These are phyloP conservation scores for Fusarium euwallaceae DNA, from an alignment of 2,329 filamentous ascomycete genomes.

Conservation along the genomic window DNA sequence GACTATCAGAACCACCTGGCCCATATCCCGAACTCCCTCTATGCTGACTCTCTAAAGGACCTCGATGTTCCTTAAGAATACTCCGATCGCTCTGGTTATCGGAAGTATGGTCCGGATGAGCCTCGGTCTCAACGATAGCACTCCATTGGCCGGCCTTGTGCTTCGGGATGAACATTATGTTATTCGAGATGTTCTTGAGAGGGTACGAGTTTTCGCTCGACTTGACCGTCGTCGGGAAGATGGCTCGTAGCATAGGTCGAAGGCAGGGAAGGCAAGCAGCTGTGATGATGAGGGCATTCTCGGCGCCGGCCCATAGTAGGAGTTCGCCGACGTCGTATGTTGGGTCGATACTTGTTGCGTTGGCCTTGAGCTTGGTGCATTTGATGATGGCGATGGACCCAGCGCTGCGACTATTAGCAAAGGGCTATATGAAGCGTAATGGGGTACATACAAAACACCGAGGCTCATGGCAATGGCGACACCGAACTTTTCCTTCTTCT, in stretches of 20 bases:
- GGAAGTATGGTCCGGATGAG: conserved; percentile 7
- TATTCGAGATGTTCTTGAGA: conserved; percentile 28
- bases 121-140: conserved; percentile 29
- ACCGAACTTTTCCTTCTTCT: conserved; percentile 37
- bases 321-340: conserved; percentile 35
- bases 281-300: conserved; percentile 34
- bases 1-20: not conserved
- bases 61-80: conserved; percentile 25
- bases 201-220: conserved; percentile 32
- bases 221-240: conserved; percentile 27
- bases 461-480: conserved; percentile 35
- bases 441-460: conserved; percentile 24
- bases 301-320: conserved; percentile 27
- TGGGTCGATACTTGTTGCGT: conserved; percentile 29
- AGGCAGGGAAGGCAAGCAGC: conserved; percentile 31
- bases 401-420: not conserved
- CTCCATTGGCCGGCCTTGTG: conserved; percentile 36
- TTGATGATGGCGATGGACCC: conserved; percentile 35
- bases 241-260: conserved; percentile 19
- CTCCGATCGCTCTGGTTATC: conserved; percentile 36
- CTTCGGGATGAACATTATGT: conserved; percentile 37
- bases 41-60: not conserved
- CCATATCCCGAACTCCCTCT: not conserved
- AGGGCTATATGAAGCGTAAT: no score
- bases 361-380: conserved; percentile 34